Percentiles rank a stretch among this genome's conserved stretches.
These are phyloP conservation scores for Excoecaria cochinchinensis DNA, from an alignment of 345 rosid species.

Conservation along the genomic window DNA sequence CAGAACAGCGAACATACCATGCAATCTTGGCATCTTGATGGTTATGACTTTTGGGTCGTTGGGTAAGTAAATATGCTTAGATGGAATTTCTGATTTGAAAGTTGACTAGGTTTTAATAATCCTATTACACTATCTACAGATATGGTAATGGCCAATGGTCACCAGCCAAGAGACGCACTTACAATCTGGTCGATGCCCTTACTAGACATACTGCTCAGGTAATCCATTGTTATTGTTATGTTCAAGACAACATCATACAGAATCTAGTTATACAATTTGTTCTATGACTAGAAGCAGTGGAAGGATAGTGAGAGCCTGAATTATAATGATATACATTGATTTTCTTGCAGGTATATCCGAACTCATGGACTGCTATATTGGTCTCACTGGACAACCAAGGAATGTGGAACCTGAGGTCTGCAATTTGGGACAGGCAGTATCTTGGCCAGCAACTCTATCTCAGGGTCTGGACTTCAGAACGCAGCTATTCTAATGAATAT, in stretches of 20 bases:
- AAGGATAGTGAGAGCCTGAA: neutral
- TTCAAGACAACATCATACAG: too few species aligned
- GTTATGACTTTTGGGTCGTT: slow-evolving; percentile 88
- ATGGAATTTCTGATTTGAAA: neutral
- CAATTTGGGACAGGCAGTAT: slow-evolving; percentile 83
- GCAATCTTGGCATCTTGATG: slow-evolving; percentile 98
- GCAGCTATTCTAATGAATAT: slow-evolving; percentile 67
- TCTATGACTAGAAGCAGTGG: too few species aligned
- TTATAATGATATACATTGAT: neutral
- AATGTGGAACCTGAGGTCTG: slow-evolving; percentile 96
- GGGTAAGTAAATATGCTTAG: slow-evolving; percentile 51
- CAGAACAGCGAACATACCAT: slow-evolving; percentile 63
- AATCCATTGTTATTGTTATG: neutral
- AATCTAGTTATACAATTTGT: too few species aligned
- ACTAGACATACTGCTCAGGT: slow-evolving; percentile 93
- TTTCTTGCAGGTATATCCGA: slow-evolving; percentile 69
- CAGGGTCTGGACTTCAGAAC: slow-evolving; percentile 61
- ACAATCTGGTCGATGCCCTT: slow-evolving; percentile 72
- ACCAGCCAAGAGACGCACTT: slow-evolving; percentile 44
- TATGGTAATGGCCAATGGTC: slow-evolving; percentile 79
- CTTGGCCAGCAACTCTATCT: slow-evolving; percentile 88
- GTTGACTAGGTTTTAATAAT: slow-evolving; percentile 17
- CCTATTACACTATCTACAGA: slow-evolving; percentile 34
- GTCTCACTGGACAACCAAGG: slow-evolving; percentile 92
- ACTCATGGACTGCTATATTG: slow-evolving; percentile 75